These are phyloP conservation scores for Didymella exigua DNA, from an alignment of 2,329 filamentous ascomycete genomes.

Conservation along the genomic window DNA sequence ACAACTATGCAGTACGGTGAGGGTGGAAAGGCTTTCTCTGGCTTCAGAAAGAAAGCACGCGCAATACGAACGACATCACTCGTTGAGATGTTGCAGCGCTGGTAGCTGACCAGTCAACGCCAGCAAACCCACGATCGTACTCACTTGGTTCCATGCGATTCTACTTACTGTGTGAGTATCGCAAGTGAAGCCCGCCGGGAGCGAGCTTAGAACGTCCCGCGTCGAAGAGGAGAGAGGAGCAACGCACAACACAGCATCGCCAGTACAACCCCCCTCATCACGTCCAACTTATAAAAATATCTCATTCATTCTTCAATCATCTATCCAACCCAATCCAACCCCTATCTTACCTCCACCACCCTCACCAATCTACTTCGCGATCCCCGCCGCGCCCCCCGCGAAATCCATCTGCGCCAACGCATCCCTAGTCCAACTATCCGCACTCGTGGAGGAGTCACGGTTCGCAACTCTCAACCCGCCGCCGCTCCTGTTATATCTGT, in stretches of 20 bases:
- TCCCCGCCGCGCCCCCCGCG: not conserved
- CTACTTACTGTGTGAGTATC: too few relatives aligned
- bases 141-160: too few relatives aligned
- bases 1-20: not conserved
- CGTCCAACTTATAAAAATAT: too few relatives aligned
- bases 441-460: conserved; percentile 35
- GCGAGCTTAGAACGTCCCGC: too few relatives aligned
- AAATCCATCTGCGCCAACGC: conserved; percentile 19
- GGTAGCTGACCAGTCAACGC: too few relatives aligned
- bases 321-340: not conserved
- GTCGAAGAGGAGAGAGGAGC: too few relatives aligned
- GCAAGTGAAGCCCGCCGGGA: too few relatives aligned
- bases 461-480: conserved; percentile 50
- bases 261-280: too few relatives aligned
- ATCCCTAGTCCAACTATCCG: conserved; percentile 18
- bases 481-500: conserved; percentile 12
- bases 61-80: not conserved
- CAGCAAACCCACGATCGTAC: too few relatives aligned
- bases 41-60: not conserved
- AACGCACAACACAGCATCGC: too few relatives aligned
- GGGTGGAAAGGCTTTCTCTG: not conserved
- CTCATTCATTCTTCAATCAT: not conserved
- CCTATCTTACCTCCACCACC: not conserved
- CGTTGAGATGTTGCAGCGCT: not conserved
- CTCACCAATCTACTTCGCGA: not conserved